Percentiles rank a stretch among this genome's conserved stretches.
Conservation (phyloP, 495 filamentous ascomycete species). For the Thermochaetoides thermophila region DNA sequence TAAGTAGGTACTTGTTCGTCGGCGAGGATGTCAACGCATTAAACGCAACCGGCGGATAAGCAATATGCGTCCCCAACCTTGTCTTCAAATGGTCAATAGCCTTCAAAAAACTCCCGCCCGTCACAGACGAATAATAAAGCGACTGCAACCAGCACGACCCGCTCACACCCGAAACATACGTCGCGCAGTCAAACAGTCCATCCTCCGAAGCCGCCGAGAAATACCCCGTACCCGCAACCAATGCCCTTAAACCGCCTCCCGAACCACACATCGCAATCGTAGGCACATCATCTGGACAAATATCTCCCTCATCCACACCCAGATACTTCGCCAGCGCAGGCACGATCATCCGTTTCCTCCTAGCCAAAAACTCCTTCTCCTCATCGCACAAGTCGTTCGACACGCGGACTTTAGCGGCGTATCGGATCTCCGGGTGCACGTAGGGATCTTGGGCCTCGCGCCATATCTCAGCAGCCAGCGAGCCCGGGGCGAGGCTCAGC, state of each 20-base stretch:
- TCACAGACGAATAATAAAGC: slow-evolving; percentile 77
- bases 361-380: slow-evolving; percentile 54
- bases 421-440: slow-evolving; percentile 70
- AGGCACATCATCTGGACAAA: slow-evolving; percentile 87
- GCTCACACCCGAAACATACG: slow-evolving; percentile 87
- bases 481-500: slow-evolving; percentile 71
- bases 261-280: slow-evolving; percentile 87
- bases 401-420: slow-evolving; percentile 66
- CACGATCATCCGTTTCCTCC: slow-evolving; percentile 47
- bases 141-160: slow-evolving; percentile 92
- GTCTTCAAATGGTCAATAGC: slow-evolving; percentile 75
- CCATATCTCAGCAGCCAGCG: slow-evolving; percentile 87
- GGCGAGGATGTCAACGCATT: slow-evolving; percentile 62
- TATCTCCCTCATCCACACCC: slow-evolving; percentile 54
- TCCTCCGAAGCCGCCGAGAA: slow-evolving; percentile 66
- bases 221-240: slow-evolving; percentile 80
- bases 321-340: slow-evolving; percentile 71
- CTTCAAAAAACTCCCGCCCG: slow-evolving; percentile 42
- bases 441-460: slow-evolving; percentile 69
- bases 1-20: slow-evolving; percentile 82
- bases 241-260: slow-evolving; percentile 75
- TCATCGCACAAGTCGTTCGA: slow-evolving; percentile 72
- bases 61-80: slow-evolving; percentile 73
- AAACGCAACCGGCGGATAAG: slow-evolving; percentile 75
- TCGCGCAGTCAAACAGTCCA: slow-evolving; percentile 83